These are phyloP conservation scores for Tetrahymena elliotti DNA, from an alignment of 73 alveolate genomes.

Conservation along the genomic window DNA sequence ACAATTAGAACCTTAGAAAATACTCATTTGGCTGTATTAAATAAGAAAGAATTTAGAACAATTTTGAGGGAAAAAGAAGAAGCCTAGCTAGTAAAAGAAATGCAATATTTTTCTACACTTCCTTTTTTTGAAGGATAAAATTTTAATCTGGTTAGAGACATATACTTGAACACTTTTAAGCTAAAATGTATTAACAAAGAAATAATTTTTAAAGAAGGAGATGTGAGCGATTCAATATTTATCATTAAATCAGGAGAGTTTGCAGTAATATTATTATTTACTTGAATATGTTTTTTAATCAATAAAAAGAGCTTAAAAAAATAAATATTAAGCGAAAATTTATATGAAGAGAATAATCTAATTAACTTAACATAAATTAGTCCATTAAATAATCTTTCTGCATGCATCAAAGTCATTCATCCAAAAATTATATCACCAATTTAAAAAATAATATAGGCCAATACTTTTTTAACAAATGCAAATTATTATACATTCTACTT, in stretches of 20 bases:
- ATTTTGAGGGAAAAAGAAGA: neutral
- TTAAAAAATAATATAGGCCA: too few relatives aligned
- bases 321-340: neutral
- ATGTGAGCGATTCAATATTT: neutral
- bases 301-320: neutral
- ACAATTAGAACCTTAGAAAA: neutral
- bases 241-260: conserved; percentile 6
- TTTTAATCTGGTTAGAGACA: neutral
- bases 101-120: neutral
- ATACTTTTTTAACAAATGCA: too few relatives aligned
- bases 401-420: neutral
- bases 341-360: too few relatives aligned
- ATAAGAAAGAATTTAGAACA: neutral
- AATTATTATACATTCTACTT: too few relatives aligned
- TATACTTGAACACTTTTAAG: neutral
- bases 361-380: neutral
- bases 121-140: neutral
- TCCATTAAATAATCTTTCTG: neutral
- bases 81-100: neutral
- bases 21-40: neutral
- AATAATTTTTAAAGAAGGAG: neutral
- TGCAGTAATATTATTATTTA: neutral
- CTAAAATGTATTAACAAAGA: neutral
- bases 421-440: too few relatives aligned
- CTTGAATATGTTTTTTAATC: neutral